phyloP scores from a whole-genome alignment of 768 basidiomycete species.

The Gymnopilus dilepis region DNA sequence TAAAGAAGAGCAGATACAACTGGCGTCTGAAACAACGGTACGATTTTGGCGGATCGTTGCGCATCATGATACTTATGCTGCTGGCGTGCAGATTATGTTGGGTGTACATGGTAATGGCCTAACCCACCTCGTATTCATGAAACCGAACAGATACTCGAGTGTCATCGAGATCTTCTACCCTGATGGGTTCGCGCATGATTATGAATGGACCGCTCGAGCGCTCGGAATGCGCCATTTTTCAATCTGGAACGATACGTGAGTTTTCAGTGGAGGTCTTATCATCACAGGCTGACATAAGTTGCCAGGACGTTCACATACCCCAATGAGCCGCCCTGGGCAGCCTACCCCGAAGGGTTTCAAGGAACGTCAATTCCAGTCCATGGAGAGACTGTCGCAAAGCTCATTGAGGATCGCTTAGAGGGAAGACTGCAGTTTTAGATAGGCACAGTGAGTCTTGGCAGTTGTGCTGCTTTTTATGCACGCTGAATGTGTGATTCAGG shows the following conservation, averaged over 20 bases:
- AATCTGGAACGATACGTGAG: conserved; percentile 81
- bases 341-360: conserved; percentile 82
- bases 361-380: conserved; percentile 70
- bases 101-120: conserved; percentile 85
- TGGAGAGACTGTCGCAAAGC: conserved; percentile 60
- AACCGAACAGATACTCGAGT: conserved; percentile 71
- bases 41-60: conserved; percentile 28
- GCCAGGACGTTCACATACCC: conserved; percentile 41
- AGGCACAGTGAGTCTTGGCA: neutral
- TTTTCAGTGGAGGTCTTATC: neutral
- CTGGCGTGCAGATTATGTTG: conserved; percentile 56
- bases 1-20: conserved; percentile 75
- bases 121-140: conserved; percentile 87
- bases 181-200: conserved; percentile 82
- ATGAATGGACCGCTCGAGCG: conserved; percentile 80
- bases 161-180: conserved; percentile 90
- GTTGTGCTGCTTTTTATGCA: neutral
- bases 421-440: conserved; percentile 20
- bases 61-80: neutral
- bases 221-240: conserved; percentile 78
- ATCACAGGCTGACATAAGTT: neutral
- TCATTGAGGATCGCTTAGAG: conserved; percentile 59
- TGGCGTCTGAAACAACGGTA: conserved; percentile 74
- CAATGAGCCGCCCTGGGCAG: conserved; percentile 43
- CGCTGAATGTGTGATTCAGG: neutral